Evolutionary conservation across 2,329 filamentous ascomycete species (phyloP).

Genomic region (Lasiodiplodia gonubiensis): DNA sequence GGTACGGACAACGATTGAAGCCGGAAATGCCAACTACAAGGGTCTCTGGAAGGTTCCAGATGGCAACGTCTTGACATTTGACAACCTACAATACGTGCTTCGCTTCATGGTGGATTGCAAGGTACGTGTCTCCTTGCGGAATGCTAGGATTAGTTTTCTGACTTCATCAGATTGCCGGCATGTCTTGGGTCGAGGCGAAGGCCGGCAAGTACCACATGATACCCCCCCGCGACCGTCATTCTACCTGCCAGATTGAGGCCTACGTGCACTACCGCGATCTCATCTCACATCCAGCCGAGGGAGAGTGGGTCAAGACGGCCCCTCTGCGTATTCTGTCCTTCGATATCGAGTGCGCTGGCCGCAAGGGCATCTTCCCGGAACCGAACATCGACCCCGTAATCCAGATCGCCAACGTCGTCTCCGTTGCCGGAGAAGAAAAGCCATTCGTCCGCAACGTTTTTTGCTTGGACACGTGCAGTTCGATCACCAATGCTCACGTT

Average conservation of each 20-base stretch:
- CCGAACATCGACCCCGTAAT: slow-evolving; percentile 92
- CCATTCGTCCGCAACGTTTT: slow-evolving; percentile 97
- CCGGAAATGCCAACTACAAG: slow-evolving; percentile 83
- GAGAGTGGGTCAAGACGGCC: slow-evolving; percentile 98
- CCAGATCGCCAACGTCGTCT: slow-evolving; percentile 96
- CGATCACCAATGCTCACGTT: slow-evolving; percentile 94
- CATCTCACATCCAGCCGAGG: slow-evolving; percentile 84
- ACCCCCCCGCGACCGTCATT: slow-evolving; percentile 70
- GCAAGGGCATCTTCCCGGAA: slow-evolving; percentile 97
- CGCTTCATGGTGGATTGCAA: slow-evolving; percentile 98
- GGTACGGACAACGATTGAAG: slow-evolving; percentile 77
- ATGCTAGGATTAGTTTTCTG: background rate
- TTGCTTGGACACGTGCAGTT: slow-evolving; percentile 87
- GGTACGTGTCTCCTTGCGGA: slow-evolving; percentile 51
- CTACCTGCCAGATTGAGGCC: slow-evolving; percentile 96
- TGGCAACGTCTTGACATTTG: slow-evolving; percentile 84
- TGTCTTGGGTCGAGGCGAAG: slow-evolving; percentile 95
- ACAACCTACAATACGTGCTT: slow-evolving; percentile 93
- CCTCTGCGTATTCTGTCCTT: slow-evolving; percentile 92
- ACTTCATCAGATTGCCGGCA: slow-evolving; percentile 73
- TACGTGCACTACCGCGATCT: slow-evolving; percentile 81
- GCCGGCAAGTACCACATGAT: slow-evolving; percentile 75
- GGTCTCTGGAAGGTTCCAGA: slow-evolving; percentile 76
- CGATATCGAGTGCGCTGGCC: slow-evolving; percentile 97
- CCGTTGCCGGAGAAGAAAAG: slow-evolving; percentile 90